These are phyloP conservation scores for Hyphopichia homilentoma DNA, from an alignment of 805 yeast species.

Conservation along the genomic window DNA sequence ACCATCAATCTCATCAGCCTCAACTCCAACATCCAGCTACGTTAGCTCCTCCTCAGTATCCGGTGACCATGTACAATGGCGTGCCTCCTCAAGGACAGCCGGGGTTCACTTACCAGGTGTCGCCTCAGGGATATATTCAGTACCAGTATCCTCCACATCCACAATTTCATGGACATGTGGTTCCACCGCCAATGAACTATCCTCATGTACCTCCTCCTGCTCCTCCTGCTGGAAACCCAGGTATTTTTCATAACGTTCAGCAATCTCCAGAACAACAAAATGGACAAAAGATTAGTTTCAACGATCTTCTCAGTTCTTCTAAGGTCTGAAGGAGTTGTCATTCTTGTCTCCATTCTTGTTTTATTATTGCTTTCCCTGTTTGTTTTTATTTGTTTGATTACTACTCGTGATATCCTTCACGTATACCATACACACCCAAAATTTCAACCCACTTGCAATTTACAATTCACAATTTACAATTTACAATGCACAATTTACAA, in stretches of 20 bases:
- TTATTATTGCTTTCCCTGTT: not conserved
- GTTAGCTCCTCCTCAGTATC: slow-evolving; percentile 5
- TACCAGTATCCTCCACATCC: slow-evolving; percentile 20
- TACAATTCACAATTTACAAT: too few relatives aligned
- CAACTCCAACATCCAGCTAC: slow-evolving; percentile 30
- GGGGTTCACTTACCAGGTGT: slow-evolving; percentile 27
- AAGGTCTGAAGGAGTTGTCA: slow-evolving; percentile 8
- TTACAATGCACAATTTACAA: too few relatives aligned
- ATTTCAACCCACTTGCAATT: too few relatives aligned
- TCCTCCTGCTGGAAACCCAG: too few relatives aligned
- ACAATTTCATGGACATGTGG: too few relatives aligned
- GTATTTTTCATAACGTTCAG: too few relatives aligned
- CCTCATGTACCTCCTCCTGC: slow-evolving; percentile 5
- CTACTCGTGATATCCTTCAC: too few relatives aligned
- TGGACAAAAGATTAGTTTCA: slow-evolving; percentile 39
- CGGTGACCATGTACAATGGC: slow-evolving; percentile 4
- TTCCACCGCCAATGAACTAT: slow-evolving; percentile 6
- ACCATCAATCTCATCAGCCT: slow-evolving; percentile 6
- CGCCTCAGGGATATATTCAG: slow-evolving; percentile 31
- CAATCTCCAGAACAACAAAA: slow-evolving; percentile 6
- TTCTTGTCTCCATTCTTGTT: slow-evolving; percentile 4
- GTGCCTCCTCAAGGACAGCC: slow-evolving; percentile 14
- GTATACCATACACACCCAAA: too few relatives aligned
- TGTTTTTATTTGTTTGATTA: too few relatives aligned
- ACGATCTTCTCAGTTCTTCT: slow-evolving; percentile 33